A percentile compares a stretch with the other conserved stretches of the same genome.
Conservation (phyloP, 73 alveolate genomes). For the Uronychia setigera region DNA sequence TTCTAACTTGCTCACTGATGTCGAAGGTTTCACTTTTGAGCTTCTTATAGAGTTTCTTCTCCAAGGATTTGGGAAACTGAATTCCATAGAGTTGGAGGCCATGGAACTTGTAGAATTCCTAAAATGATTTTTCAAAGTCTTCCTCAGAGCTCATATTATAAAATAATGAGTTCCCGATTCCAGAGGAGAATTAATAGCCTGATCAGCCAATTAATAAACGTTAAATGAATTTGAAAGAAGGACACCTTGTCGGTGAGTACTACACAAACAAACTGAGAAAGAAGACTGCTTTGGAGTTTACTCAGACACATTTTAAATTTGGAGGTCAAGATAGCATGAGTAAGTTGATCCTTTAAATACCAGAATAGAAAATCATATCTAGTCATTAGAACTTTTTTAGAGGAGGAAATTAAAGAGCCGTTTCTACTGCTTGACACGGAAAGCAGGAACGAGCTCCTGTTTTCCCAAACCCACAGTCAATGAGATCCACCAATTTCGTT, state of each 20-base stretch:
- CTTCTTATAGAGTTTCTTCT: slow-evolving; percentile 65
- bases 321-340: not conserved
- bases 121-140: slow-evolving; percentile 24
- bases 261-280: not conserved
- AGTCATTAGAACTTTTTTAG: not conserved
- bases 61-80: slow-evolving; percentile 78
- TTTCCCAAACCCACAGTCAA: not conserved
- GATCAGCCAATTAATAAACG: not conserved
- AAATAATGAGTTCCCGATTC: not conserved
- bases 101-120: slow-evolving; percentile 74
- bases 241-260: not conserved
- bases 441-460: not conserved
- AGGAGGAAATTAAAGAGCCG: not conserved
- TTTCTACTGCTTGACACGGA: not conserved
- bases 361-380: not conserved
- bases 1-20: slow-evolving; percentile 76
- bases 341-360: not conserved
- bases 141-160: not conserved
- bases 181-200: not conserved
- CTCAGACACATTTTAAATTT: not conserved
- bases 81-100: slow-evolving; percentile 77
- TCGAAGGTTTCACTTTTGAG: slow-evolving; percentile 84
- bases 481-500: not conserved
- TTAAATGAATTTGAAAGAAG: not conserved
- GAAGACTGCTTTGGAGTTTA: not conserved